A percentile compares a stretch with the other conserved stretches of the same genome.
Evolutionary conservation across 2,329 filamentous ascomycete genomes (phyloP).

Genomic region (Hypoxylon sp.): DNA sequence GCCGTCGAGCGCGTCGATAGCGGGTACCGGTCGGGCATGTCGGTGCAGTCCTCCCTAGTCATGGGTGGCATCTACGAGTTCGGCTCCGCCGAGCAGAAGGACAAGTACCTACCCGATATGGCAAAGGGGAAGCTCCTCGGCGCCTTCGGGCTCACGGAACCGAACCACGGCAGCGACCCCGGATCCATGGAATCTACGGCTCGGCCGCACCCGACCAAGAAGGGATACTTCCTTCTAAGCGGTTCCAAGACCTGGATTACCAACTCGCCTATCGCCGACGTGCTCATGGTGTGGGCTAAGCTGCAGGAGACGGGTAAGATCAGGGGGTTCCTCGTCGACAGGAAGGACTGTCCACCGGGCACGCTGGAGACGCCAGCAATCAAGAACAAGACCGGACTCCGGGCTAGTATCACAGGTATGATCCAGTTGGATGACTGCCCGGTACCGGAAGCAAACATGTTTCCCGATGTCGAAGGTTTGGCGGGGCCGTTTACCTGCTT

Average conservation of each 20-base stretch:
- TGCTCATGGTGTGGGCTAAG: constrained; percentile 92
- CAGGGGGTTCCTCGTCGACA: constrained; percentile 88
- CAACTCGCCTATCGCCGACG: constrained; percentile 87
- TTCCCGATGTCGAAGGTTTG: constrained; percentile 87
- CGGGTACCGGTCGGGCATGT: constrained; percentile 91
- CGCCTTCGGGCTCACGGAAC: constrained; percentile 89
- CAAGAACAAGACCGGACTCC: constrained; percentile 93
- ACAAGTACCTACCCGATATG: constrained; percentile 80
- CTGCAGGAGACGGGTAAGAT: constrained; percentile 92
- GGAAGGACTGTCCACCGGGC: constrained; percentile 82
- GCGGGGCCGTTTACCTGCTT: constrained; percentile 91
- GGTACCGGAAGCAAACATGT: constrained; percentile 91
- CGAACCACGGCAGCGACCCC: constrained; percentile 91
- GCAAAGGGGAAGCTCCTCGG: constrained; percentile 84
- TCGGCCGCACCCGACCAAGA: constrained; percentile 83
- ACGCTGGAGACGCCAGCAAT: constrained; percentile 91
- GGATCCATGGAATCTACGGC: constrained; percentile 89
- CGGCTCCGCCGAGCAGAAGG: constrained; percentile 85
- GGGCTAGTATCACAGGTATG: constrained; percentile 96
- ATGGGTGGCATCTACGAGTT: constrained; percentile 94
- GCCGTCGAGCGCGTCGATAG: constrained; percentile 92
- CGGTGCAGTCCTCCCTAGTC: constrained; percentile 88
- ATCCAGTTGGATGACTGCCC: constrained; percentile 93
- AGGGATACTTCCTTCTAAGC: constrained; percentile 79
- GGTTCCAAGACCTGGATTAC: constrained; percentile 96